Base-by-base conservation (phyloP, 768 basidiomycete genomes). In the Rhizopogon roseolus region DNA sequence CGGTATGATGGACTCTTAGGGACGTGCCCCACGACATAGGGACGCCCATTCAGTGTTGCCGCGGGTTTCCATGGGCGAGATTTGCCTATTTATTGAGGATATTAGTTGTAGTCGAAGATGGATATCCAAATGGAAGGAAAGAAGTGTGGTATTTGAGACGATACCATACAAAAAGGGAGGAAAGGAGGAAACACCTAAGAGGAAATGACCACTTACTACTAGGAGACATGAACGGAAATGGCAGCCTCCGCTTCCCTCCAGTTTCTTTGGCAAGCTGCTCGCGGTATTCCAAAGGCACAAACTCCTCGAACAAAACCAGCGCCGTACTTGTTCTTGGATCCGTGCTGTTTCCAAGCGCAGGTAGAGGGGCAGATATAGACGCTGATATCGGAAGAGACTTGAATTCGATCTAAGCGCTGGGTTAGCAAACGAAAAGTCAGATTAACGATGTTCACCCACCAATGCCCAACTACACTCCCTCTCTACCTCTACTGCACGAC, bases 381-480 rank as follows among this genome's bases (percentile, higher is more conserved):
- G 60, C 62, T 44, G 65, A 50, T 58, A 78, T 32, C 45, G 90
- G 84, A 1, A 88, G 74, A 0, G 91, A 83, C 62, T 90, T 95
- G 76, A 86, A 97, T 65, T 96, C 92, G 49, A 96, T 82, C 88
- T 96, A 46, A 19, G 39, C 41, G 22, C 38, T 9, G 37, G 37
- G 19, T 60, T 9, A 65, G 53, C 11, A 50, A 34, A 29, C 14
- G 27, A 25, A 16, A n/a, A 14, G 10, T 14, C 7, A 39, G 28
- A 50, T 17, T 13, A 39, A 32, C 38, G 53, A 41, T 43, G 51
- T 6, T 25, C 4, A 74, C 84, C 72, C 63, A 95, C 94, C 75
- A 98, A 60, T 17, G 88, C 91, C 93, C 93, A 98, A 64, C 92
- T 93, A 61, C 91, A 90, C 58, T 95, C 91, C 58, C 88, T 76